Evolutionary conservation across 805 yeast species (phyloP).

Genomic region (Ogataea henricii): DNA sequence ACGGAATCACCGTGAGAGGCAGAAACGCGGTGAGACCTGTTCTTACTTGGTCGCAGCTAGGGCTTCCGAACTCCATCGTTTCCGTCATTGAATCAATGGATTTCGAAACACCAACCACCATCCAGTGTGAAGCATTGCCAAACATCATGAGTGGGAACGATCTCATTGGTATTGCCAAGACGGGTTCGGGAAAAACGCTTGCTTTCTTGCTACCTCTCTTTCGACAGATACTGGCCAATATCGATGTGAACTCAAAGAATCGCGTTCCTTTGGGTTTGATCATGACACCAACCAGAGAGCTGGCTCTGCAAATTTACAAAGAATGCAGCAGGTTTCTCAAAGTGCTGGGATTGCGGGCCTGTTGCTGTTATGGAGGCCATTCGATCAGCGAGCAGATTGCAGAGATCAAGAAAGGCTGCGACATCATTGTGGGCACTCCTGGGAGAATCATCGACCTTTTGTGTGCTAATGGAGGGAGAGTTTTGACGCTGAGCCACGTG

Average conservation of each 20-base stretch:
- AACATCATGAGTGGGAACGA: conserved; percentile 88
- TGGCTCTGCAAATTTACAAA: conserved; percentile 79
- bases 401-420: conserved; percentile 73
- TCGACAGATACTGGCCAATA: conserved; percentile 78
- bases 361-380: conserved; percentile 92
- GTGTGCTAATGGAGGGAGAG: conserved; percentile 79
- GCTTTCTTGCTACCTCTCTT: conserved; percentile 84
- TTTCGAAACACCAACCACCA: conserved; percentile 74
- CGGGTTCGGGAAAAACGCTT: conserved; percentile 95
- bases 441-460: conserved; percentile 90
- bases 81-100: conserved; percentile 51
- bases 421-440: conserved; percentile 89
- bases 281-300: conserved; percentile 89
- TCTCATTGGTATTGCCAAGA: conserved; percentile 90
- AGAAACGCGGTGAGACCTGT: conserved; percentile 62
- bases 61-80: conserved; percentile 63
- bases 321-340: conserved; percentile 63
- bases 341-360: conserved; percentile 50
- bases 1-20: conserved; percentile 71
- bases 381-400: conserved; percentile 81
- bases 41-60: conserved; percentile 76
- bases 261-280: conserved; percentile 80
- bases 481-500: conserved; percentile 64
- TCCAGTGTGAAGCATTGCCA: conserved; percentile 90
- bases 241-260: conserved; percentile 43